phyloP scores from a whole-genome alignment of 1,139 yeast genomes.

The Pichia sp. region DNA sequence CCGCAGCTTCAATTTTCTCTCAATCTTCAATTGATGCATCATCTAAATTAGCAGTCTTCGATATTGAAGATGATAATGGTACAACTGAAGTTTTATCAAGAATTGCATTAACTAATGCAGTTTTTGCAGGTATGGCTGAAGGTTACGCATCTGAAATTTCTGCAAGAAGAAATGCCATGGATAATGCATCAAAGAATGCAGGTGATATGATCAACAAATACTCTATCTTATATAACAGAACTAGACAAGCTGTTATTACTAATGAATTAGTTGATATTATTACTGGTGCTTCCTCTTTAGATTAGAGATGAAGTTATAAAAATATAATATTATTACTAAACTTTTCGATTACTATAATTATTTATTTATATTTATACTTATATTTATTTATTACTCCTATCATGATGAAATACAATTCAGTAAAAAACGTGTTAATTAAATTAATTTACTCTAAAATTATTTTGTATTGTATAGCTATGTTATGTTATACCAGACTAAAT shows the following conservation, averaged over 20 bases:
- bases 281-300: constrained; percentile 99
- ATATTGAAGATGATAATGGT: constrained; percentile 71
- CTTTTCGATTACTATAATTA: background rate
- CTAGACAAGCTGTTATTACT: constrained; percentile 99
- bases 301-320: constrained; percentile 37
- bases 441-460: too few relatives aligned
- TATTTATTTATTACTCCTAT: background rate
- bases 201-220: constrained; percentile 96
- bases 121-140: constrained; percentile 90
- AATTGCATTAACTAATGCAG: constrained; percentile 84
- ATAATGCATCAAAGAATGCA: constrained; percentile 98
- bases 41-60: constrained; percentile 80
- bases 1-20: constrained; percentile 59
- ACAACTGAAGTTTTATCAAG: constrained; percentile 59
- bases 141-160: constrained; percentile 98
- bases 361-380: constrained; percentile 1
- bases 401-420: too few relatives aligned
- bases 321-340: too few relatives aligned
- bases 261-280: constrained; percentile 98
- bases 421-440: too few relatives aligned
- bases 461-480: too few relatives aligned
- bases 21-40: constrained; percentile 73
- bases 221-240: constrained; percentile 97
- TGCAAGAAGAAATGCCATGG: constrained; percentile 99
- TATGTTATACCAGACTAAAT: background rate